Base-by-base conservation (phyloP, 257 asterid species). In the Fraxinus excelsior region DNA sequence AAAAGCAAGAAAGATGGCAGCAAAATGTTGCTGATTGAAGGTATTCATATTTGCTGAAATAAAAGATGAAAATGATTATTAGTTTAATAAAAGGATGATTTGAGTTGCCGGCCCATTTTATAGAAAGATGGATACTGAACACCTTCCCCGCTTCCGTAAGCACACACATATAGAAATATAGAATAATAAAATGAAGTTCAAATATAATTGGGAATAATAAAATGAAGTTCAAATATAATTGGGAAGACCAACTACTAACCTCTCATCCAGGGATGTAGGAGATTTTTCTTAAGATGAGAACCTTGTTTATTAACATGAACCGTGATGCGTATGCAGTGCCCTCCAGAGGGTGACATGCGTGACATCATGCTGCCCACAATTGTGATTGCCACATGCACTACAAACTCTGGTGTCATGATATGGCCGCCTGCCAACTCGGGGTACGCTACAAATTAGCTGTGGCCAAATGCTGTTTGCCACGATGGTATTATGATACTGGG, bases 21-120 rank as follows among this genome's bases (percentile, higher is more conserved):
- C 88, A 90, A 88, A 87, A 96, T 96, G 99, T 76, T 96, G 83
- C 80, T 90, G 69, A 79, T 96, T 83, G 97, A 93, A 90, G 99
- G 99, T 93, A 84, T 71, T 35, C 71, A 67, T 46, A 75, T 71
- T 19, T 2, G 10, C 9, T 21, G 67, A 60, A 25, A 23, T 60
- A n/a, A 23, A 5, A 7, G 67, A 23, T 23, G 31, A 60, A n/a
- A 14, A 84, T 68, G 31, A 67, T 62, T 25, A 25, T 62, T 25
- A 62, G 68, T 62, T 62, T 26, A 62, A 53, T 25, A 4, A 26
- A 62, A 62, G 11, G 34, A 58, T 58, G 31, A 58, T 58, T n/a
- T 7, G 4, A n/a, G 66, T 58, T 58, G 66, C 29, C 31, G 0
- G 14, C 31, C 66, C 26, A 58, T 58, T 58, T 58, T 58, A 23